These are phyloP conservation scores for Sporothrix humicola DNA, from an alignment of 2,329 filamentous ascomycete genomes.

Conservation along the genomic window DNA sequence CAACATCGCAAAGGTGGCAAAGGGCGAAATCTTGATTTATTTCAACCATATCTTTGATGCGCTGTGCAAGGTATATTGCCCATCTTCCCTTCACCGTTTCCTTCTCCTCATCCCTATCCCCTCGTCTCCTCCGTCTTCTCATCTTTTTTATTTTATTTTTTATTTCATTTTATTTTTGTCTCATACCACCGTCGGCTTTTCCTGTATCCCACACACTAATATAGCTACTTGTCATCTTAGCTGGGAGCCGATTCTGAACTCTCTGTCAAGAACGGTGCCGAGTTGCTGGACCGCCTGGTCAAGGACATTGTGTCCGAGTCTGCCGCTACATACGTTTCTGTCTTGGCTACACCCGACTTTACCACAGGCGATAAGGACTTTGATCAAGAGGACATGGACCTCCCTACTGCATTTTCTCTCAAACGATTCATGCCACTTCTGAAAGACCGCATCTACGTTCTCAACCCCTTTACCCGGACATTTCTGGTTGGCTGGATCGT, in stretches of 20 bases:
- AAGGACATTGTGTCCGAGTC: slow-evolving; percentile 97
- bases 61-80: slow-evolving; percentile 72
- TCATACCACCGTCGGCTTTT: background rate
- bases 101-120: background rate
- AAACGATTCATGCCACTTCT: slow-evolving; percentile 89
- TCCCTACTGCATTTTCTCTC: slow-evolving; percentile 90
- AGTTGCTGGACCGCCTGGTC: slow-evolving; percentile 89
- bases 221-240: slow-evolving; percentile 44
- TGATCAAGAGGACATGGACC: slow-evolving; percentile 51
- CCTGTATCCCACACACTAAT: background rate
- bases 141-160: background rate
- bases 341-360: slow-evolving; percentile 66
- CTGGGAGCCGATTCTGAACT: slow-evolving; percentile 94
- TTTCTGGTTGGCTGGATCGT: slow-evolving; percentile 98
- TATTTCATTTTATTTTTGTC: background rate
- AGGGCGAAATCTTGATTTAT: slow-evolving; percentile 94
- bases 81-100: background rate
- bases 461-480: slow-evolving; percentile 92
- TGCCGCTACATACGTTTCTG: slow-evolving; percentile 90
- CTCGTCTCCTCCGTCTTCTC: background rate
- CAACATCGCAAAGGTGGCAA: slow-evolving; percentile 98
- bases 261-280: slow-evolving; percentile 97
- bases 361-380: slow-evolving; percentile 52
- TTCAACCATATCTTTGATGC: slow-evolving; percentile 99
- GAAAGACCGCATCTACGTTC: slow-evolving; percentile 90